Base-by-base conservation (phyloP, 768 basidiomycete genomes). In the Pleurotus pulmonarius region DNA sequence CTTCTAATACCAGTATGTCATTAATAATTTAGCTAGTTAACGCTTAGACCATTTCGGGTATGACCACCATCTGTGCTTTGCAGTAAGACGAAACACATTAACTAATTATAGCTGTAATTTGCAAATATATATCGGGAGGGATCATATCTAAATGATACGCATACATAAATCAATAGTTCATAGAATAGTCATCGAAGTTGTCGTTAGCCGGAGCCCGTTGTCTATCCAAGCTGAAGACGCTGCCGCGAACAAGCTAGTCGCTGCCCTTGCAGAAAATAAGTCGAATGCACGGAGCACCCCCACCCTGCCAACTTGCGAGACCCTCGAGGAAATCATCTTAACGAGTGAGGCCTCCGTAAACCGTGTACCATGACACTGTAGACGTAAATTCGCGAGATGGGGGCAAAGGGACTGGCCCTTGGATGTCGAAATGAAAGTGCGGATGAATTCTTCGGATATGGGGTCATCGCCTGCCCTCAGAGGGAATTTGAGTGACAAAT, bases 381-480 rank as follows among this genome's bases (percentile, higher is more conserved):
- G 41, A 37, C 41, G 39, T 6, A 53, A 41, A 12, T 40, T 20
- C 20, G 3, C 39, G 39, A 53, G 51, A 20, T 25, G 9, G 11
- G 51, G 51, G 8, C 39, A 20, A 13, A 29, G 13, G 20, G 13
- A n/a, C 24, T 53, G 16, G 16, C 18, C 22, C 12, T 41, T 12
- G 20, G 12, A 12, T 18, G 24, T 37, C 29, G n/a, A 37, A 37
- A 34, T 15, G 13, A 53, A 38, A 12, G 51, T 37, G 7, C n/a
- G 34, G 16, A 53, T 53, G 16, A 53, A 20, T 41, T 39, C 51
- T 18, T 53, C 51, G 15, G 51, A 53, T n/a, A 53, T 16, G 51
- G 51, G 51, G 15, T 53, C 51, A 20, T 20, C 12, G 20, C 18
- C 12, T 15, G 51, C n/a, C 25, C 41, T 37, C 9, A 53, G 24